Conservation (phyloP, 768 basidiomycete species). For the Coprinopsis sp. region DNA sequence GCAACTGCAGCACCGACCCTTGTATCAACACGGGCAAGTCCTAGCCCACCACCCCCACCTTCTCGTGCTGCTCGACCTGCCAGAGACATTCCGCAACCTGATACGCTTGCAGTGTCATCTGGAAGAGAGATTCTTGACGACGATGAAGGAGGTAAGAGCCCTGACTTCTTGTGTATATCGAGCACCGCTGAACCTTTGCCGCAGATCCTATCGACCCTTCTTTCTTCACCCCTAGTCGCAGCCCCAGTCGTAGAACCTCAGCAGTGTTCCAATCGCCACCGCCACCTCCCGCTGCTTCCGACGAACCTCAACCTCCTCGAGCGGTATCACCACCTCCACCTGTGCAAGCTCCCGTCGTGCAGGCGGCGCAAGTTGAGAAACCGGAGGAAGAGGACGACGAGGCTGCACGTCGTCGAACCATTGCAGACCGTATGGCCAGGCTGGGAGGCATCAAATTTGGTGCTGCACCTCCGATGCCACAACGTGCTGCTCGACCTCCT, state of each 20-base stretch:
- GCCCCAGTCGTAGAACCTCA: slow-evolving; percentile 41
- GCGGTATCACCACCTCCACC: slow-evolving; percentile 3
- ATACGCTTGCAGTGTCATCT: slow-evolving; percentile 21
- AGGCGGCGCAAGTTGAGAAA: slow-evolving; percentile 5
- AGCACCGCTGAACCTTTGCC: slow-evolving; percentile 2
- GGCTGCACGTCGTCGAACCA: slow-evolving; percentile 57
- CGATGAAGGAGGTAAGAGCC: slow-evolving; percentile 55
- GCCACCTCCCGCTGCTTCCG: not conserved
- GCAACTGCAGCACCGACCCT: no score
- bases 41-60: not conserved
- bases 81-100: no score
- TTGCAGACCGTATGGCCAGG: slow-evolving; percentile 94
- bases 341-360: slow-evolving; percentile 9
- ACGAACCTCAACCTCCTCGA: no score
- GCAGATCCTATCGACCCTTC: slow-evolving; percentile 67
- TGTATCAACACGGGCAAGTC: no score
- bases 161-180: slow-evolving; percentile 1
- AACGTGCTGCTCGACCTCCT: slow-evolving; percentile 26
- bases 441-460: slow-evolving; percentile 85
- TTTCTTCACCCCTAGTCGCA: slow-evolving; percentile 55
- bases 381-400: slow-evolving; percentile 38
- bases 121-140: slow-evolving; percentile 51
- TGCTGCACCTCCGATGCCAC: slow-evolving; percentile 43
- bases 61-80: not conserved
- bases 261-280: slow-evolving; percentile 17